Percentiles rank a stretch among this genome's conserved stretches.
phyloP scores from a whole-genome alignment of 1,139 yeast species.

The Taphrina pruni region DNA sequence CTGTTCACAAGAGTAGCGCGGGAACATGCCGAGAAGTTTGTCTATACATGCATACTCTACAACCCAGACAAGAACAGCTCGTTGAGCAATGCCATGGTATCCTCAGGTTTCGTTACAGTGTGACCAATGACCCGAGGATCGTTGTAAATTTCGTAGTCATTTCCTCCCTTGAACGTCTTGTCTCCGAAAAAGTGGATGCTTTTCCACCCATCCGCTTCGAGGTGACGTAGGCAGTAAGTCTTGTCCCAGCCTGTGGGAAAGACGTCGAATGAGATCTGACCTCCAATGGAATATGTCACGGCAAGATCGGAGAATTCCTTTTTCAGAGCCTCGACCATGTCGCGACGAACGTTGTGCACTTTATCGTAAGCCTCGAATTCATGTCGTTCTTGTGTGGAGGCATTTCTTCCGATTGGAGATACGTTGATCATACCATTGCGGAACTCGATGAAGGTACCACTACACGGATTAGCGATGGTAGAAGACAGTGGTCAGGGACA shows the following conservation, averaged over 20 bases:
- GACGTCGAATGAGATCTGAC: constrained; percentile 98
- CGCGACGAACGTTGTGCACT: constrained; percentile 76
- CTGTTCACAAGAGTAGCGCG: too few relatives aligned
- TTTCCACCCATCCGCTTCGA: constrained; percentile 79
- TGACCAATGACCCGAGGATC: constrained; percentile 96
- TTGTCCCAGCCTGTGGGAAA: constrained; percentile 99
- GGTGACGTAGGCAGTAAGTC: constrained; percentile 95
- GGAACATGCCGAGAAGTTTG: too few relatives aligned
- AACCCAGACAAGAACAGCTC: constrained; percentile 63
- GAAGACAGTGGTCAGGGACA: not conserved
- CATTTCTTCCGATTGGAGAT: constrained; percentile 98
- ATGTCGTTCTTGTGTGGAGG: constrained; percentile 88
- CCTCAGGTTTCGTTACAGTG: constrained; percentile 84
- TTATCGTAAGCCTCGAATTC: constrained; percentile 87
- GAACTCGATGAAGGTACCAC: constrained; percentile 98
- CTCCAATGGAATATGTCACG: constrained; percentile 87
- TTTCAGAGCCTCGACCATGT: constrained; percentile 81
- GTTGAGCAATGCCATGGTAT: constrained; percentile 81
- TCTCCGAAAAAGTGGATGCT: constrained; percentile 98
- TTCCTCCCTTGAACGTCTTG: constrained; percentile 94
- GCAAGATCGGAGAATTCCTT: constrained; percentile 80
- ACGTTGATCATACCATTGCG: constrained; percentile 99
- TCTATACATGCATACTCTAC: not conserved
- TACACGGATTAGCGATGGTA: constrained; percentile 50
- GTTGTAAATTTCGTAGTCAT: constrained; percentile 92